Evolutionary conservation across 179 eudicot genomes (phyloP).

Genomic region (Silene coronaria): DNA sequence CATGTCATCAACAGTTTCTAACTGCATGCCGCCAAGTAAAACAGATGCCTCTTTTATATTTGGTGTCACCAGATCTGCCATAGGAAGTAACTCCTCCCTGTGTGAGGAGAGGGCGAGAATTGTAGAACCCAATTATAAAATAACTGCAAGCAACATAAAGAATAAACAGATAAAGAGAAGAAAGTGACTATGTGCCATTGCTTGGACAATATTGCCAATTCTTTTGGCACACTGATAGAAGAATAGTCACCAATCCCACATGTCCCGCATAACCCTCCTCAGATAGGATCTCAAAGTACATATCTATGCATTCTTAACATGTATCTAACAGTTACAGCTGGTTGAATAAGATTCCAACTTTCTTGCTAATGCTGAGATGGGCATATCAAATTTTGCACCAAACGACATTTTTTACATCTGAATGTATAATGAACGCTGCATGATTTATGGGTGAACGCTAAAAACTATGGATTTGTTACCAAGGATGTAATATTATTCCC

Average conservation of each 20-base stretch:
- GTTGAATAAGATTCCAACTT: background rate
- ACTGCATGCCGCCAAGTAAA: constrained; percentile 57
- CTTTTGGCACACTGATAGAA: background rate
- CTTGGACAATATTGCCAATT: background rate
- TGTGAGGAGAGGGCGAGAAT: background rate
- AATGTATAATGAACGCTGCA: background rate
- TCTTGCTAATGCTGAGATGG: background rate
- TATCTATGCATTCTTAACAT: background rate
- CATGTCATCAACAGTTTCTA: constrained; percentile 78
- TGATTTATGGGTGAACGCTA: background rate
- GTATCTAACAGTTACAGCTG: background rate
- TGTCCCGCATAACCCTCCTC: background rate
- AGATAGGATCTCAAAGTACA: background rate
- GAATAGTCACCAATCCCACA: background rate
- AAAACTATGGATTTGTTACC: background rate
- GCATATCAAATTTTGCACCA: background rate
- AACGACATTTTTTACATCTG: background rate
- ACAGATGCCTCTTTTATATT: constrained; percentile 84
- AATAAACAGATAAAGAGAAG: background rate
- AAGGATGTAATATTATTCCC: background rate
- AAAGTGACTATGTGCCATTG: background rate
- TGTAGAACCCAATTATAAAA: background rate
- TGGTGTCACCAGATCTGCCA: constrained; percentile 85
- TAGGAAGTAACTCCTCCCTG: constrained; percentile 74
- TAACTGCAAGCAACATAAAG: background rate